Conservation (phyloP, 306 rosid species). For the Quercus dentata region DNA sequence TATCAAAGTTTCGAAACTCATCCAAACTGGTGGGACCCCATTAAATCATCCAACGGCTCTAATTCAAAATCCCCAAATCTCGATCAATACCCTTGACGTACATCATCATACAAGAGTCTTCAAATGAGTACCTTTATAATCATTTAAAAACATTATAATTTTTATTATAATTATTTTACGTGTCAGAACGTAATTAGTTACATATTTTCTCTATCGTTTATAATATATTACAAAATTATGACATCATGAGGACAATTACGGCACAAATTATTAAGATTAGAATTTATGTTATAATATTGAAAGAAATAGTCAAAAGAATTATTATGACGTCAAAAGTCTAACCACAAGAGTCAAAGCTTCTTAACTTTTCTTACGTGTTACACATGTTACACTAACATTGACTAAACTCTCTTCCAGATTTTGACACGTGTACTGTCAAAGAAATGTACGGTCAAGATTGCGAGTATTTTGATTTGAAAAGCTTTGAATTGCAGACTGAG, state of each 20-base stretch:
- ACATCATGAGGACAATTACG: rapidly evolving
- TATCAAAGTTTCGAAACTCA: background rate
- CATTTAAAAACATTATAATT: too few species aligned
- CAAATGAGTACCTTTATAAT: too few species aligned
- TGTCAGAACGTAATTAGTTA: rapidly evolving
- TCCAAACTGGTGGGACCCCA: background rate
- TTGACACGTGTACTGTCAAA: background rate
- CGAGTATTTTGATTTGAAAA: background rate
- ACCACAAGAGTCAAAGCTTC: background rate
- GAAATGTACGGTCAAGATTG: background rate
- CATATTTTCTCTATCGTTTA: too few species aligned
- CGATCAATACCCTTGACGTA: background rate
- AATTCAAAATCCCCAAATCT: background rate
- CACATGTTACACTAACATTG: background rate
- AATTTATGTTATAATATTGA: too few species aligned
- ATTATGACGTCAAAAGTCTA: background rate
- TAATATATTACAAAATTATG: too few species aligned
- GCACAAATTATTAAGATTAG: too few species aligned
- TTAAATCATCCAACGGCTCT: background rate
- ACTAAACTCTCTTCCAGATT: background rate
- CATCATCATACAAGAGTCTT: background rate
- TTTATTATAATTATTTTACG: too few species aligned
- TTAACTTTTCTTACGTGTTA: background rate
- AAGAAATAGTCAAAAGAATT: background rate
- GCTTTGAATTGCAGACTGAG: background rate